These are phyloP conservation scores for Sporothrix protearum DNA, from an alignment of 2,329 filamentous ascomycete species.

Conservation along the genomic window DNA sequence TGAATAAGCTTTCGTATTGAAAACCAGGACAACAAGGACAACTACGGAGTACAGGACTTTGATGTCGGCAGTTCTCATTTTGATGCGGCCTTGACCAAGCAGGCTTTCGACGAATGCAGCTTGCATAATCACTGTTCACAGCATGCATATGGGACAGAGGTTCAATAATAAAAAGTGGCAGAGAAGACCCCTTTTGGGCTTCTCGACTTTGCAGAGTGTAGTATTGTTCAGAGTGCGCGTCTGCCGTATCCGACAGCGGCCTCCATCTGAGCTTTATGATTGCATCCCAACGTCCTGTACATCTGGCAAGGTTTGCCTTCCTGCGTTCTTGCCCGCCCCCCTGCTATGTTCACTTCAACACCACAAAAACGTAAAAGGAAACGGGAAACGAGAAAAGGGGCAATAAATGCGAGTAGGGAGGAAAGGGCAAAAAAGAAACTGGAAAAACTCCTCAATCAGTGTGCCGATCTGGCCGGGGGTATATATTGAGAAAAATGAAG, in stretches of 20 bases:
- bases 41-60: neutral
- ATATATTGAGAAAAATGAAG: constrained; percentile 10
- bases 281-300: neutral
- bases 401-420: neutral
- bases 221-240: neutral
- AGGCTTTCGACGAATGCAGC: no score
- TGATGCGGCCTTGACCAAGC: no score
- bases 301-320: neutral
- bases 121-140: neutral
- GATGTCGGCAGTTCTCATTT: neutral
- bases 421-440: neutral
- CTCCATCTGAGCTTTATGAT: neutral
- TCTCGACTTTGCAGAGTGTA: neutral
- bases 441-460: constrained; percentile 3
- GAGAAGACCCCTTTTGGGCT: neutral
- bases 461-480: constrained; percentile 16
- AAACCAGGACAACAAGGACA: neutral
- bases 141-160: neutral
- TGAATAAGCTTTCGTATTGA: neutral
- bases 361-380: neutral
- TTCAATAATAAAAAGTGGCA: neutral
- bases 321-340: neutral
- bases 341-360: neutral
- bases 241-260: neutral
- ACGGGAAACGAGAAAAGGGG: neutral